Conservation (phyloP, 352 stramenopile species). For the Plasmopara muralis region DNA sequence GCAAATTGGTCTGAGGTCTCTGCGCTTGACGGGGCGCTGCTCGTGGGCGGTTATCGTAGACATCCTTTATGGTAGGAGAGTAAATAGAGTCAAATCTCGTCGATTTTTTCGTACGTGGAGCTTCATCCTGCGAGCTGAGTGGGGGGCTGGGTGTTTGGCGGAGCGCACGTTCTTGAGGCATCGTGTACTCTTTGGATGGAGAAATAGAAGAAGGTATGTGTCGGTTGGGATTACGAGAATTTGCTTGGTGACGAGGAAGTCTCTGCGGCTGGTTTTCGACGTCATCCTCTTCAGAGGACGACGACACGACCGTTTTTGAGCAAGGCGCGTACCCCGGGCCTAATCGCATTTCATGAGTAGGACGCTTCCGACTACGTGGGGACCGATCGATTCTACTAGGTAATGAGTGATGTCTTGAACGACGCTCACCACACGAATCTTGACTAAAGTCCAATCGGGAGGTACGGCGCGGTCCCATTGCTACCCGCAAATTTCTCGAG, state of each 20-base stretch:
- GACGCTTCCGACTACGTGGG: not conserved
- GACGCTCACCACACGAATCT: not conserved
- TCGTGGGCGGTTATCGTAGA: conserved; percentile 1
- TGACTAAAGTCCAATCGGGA: not conserved
- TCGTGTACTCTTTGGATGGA: conserved; percentile 2
- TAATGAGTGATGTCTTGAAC: conserved; percentile 3
- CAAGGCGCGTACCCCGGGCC: conserved; percentile 9
- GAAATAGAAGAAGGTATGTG: conserved; percentile 18
- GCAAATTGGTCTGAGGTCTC: conserved; percentile 1
- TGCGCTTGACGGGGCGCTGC: not conserved
- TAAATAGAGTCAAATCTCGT: conserved; percentile 8
- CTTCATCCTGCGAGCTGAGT: conserved; percentile 5
- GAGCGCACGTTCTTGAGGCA: conserved; percentile 7
- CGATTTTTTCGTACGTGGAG: conserved; percentile 7
- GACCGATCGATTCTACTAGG: not conserved
- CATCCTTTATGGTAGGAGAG: conserved; percentile 1
- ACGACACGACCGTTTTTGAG: conserved; percentile 5
- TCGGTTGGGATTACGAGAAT: conserved; percentile 3
- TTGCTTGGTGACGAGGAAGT: conserved; percentile 7
- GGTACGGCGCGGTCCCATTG: not conserved
- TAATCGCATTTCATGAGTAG: conserved; percentile 2
- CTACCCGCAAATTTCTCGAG: not conserved
- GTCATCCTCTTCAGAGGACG: conserved; percentile 15
- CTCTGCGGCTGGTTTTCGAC: conserved; percentile 3
- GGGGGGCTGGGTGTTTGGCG: conserved; percentile 6